phyloP scores from a whole-genome alignment of 805 yeast species.

The Ogataea methanolica region DNA sequence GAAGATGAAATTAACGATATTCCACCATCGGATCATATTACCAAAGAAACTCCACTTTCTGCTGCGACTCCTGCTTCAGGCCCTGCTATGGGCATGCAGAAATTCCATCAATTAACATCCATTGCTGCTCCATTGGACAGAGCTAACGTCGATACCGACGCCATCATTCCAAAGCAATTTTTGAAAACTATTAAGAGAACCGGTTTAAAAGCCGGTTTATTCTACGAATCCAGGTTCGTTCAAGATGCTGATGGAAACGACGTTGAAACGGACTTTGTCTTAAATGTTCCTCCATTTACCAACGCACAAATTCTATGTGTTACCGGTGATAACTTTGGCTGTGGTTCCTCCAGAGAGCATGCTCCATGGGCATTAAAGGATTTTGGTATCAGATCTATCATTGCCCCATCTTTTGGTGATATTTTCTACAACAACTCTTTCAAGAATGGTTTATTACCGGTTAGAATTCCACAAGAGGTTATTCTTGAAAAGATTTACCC shows the following conservation, averaged over 20 bases:
- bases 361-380: conserved; percentile 99
- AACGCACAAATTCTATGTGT: conserved; percentile 80
- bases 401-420: conserved; percentile 98
- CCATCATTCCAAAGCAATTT: conserved; percentile 97
- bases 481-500: conserved; percentile 74
- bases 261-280: conserved; percentile 80
- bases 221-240: conserved; percentile 83
- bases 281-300: conserved; percentile 81
- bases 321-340: conserved; percentile 96
- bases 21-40: conserved; percentile 47
- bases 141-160: conserved; percentile 97
- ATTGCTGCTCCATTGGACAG: conserved; percentile 91
- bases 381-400: conserved; percentile 91
- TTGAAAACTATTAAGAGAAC: conserved; percentile 97
- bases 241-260: conserved; percentile 68
- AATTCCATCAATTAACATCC: conserved; percentile 72
- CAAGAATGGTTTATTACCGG: conserved; percentile 93
- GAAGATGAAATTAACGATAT: conserved; percentile 61
- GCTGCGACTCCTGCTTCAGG: conserved; percentile 32
- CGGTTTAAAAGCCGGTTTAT: conserved; percentile 82
- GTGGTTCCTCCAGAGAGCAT: conserved; percentile 99
- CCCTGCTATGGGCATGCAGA: conserved; percentile 58
- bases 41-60: conserved; percentile 32
- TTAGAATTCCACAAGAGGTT: conserved; percentile 77
- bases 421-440: conserved; percentile 96